A percentile compares a stretch with the other conserved stretches of the same genome.
Evolutionary conservation across 257 asterid genomes (phyloP).

Genomic region (Solanum lignicaule): DNA sequence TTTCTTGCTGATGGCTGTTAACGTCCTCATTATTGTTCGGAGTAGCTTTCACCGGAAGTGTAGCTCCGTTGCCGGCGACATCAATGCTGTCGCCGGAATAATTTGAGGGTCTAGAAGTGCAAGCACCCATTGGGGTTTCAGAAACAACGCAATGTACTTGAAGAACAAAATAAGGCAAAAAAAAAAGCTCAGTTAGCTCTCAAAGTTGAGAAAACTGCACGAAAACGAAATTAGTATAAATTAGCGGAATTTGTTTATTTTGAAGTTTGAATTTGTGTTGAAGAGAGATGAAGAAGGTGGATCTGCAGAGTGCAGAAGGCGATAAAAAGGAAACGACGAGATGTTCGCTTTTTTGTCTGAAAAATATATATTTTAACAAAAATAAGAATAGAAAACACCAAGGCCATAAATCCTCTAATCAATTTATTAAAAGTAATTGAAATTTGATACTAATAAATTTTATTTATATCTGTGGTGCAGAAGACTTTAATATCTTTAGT

Average conservation of each 20-base stretch:
- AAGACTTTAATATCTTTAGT: not conserved
- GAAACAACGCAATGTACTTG: not conserved
- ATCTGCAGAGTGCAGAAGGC: not conserved
- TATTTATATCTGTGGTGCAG: not conserved
- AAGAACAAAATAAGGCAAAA: not conserved
- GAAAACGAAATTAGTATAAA: not conserved
- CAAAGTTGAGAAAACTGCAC: not conserved
- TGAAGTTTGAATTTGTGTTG: constrained; percentile 5
- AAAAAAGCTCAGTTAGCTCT: not conserved
- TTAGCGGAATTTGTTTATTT: not conserved
- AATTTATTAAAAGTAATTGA: not conserved
- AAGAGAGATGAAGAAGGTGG: not conserved
- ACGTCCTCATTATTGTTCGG: constrained; percentile 3
- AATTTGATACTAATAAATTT: not conserved
- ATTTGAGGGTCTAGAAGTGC: constrained; percentile 52
- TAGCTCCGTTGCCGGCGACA: not conserved
- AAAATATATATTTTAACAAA: not conserved
- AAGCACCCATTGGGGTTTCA: constrained; percentile 43
- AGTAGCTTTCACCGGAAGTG: constrained; percentile 4
- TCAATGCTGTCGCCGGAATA: constrained; percentile 14
- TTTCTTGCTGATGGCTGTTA: constrained; percentile 3
- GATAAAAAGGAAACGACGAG: constrained; percentile 17
- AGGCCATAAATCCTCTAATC: not conserved
- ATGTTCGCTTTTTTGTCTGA: constrained; percentile 7
- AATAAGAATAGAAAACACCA: not conserved